phyloP scores from a whole-genome alignment of 805 yeast genomes.

The Candida sakaeoensis region DNA sequence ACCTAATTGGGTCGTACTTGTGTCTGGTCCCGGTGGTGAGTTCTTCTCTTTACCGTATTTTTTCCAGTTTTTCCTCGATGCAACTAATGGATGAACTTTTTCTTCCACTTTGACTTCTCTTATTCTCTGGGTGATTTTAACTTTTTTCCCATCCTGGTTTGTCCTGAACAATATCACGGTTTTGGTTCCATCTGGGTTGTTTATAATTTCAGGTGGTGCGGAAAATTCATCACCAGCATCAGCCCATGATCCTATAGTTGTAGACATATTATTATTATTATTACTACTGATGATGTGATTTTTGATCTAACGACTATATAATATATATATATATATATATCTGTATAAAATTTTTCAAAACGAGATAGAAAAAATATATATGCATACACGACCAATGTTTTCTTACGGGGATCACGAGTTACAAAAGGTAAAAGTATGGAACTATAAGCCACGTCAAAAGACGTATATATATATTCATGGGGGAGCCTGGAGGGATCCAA shows the following conservation, averaged over 20 bases:
- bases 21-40: constrained; percentile 80
- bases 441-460: constrained; percentile 13
- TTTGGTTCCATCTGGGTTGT: constrained; percentile 84
- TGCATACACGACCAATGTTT: constrained; percentile 7
- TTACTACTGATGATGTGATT: too few relatives aligned
- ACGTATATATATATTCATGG: constrained; percentile 70
- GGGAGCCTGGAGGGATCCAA: constrained; percentile 82
- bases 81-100: constrained; percentile 78
- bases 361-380: constrained; percentile 3
- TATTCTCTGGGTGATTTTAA: constrained; percentile 82
- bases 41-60: constrained; percentile 80
- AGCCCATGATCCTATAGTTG: constrained; percentile 58
- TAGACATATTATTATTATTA: constrained; percentile 20
- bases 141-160: constrained; percentile 77
- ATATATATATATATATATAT: too few relatives aligned
- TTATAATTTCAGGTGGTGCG: constrained; percentile 72
- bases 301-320: too few relatives aligned
- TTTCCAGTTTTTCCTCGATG: constrained; percentile 82
- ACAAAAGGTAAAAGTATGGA: constrained; percentile 27
- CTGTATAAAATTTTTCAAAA: constrained; percentile 5
- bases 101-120: constrained; percentile 74
- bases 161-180: constrained; percentile 75
- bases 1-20: constrained; percentile 82
- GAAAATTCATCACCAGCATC: constrained; percentile 71
- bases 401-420: constrained; percentile 32